phyloP scores from a whole-genome alignment of 176 grass and related monocot species.

The Zoysia pacifica region DNA sequence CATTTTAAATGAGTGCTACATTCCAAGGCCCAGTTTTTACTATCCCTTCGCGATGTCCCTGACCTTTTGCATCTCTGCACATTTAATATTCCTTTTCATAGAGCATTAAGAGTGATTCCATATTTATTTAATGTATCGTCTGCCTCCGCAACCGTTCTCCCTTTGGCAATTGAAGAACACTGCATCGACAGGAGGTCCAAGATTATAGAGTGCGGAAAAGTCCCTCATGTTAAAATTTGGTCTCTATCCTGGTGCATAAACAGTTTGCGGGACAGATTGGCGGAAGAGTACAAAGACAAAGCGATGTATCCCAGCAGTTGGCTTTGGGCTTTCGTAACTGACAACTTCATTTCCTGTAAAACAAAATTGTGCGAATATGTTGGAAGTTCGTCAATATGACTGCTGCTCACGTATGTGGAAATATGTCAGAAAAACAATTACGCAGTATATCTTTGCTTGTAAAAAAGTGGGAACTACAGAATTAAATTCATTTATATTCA shows the following conservation, averaged over 20 bases:
- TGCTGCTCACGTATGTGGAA: constrained; percentile 2
- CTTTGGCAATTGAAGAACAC: constrained; percentile 95
- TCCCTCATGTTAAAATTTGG: constrained; percentile 92
- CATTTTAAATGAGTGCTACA: constrained; percentile 45
- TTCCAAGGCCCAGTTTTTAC: constrained; percentile 37
- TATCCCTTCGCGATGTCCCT: constrained; percentile 17
- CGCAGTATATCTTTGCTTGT: constrained; percentile 1
- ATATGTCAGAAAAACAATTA: background rate
- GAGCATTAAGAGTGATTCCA: constrained; percentile 20
- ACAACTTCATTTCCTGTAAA: constrained; percentile 87
- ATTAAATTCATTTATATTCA: background rate
- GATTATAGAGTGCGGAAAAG: constrained; percentile 78
- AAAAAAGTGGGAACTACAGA: background rate
- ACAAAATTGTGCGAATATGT: constrained; percentile 36
- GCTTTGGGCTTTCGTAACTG: constrained; percentile 83
- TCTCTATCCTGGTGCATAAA: constrained; percentile 14
- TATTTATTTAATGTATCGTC: constrained; percentile 70
- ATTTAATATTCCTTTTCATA: constrained; percentile 14
- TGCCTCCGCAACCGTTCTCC: constrained; percentile 89
- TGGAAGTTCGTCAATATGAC: constrained; percentile 25
- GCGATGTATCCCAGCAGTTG: constrained; percentile 89
- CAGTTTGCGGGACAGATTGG: constrained; percentile 65
- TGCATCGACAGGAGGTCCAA: constrained; percentile 65
- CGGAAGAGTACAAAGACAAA: constrained; percentile 88
- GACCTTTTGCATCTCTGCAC: constrained; percentile 22